phyloP scores from a whole-genome alignment of 2,329 filamentous ascomycete species.

The Penicillium oxalicum region DNA sequence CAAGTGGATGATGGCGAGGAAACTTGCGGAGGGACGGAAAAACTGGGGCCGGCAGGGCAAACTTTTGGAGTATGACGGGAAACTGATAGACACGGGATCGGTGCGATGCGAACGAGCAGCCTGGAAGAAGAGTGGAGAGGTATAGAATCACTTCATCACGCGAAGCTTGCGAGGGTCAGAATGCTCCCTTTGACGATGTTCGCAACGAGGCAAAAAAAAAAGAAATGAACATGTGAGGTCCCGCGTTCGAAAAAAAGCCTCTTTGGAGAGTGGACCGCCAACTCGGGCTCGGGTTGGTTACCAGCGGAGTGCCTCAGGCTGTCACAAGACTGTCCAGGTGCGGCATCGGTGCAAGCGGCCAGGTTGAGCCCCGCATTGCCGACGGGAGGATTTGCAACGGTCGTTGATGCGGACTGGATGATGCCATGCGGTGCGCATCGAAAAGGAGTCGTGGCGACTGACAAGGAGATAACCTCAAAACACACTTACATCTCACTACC shows the following conservation, averaged over 20 bases:
- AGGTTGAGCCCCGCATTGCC: conserved; percentile 18
- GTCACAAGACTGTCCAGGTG: background rate
- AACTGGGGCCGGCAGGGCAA: conserved; percentile 26
- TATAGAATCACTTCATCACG: conserved; percentile 32
- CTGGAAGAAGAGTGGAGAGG: conserved; percentile 15
- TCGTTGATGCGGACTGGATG: too few relatives aligned
- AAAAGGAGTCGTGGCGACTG: too few relatives aligned
- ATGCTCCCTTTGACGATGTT: background rate
- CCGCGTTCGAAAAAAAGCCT: conserved; percentile 34
- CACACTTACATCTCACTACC: too few relatives aligned
- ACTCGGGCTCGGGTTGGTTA: conserved; percentile 24
- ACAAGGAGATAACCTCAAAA: too few relatives aligned
- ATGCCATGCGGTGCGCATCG: too few relatives aligned
- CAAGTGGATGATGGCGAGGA: conserved; percentile 20
- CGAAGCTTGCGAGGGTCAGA: background rate
- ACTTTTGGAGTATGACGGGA: conserved; percentile 2
- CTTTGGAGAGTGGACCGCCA: conserved; percentile 31
- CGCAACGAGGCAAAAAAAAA: conserved; percentile 10
- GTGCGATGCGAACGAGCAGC: background rate
- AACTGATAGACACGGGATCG: background rate
- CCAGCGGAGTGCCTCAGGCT: conserved; percentile 24
- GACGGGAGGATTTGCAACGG: too few relatives aligned
- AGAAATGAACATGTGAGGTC: conserved; percentile 27
- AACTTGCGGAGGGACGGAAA: conserved; percentile 23
- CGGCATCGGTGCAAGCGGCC: conserved; percentile 22